phyloP scores from a whole-genome alignment of 176 grass and related monocot genomes.

The Canna indica region DNA sequence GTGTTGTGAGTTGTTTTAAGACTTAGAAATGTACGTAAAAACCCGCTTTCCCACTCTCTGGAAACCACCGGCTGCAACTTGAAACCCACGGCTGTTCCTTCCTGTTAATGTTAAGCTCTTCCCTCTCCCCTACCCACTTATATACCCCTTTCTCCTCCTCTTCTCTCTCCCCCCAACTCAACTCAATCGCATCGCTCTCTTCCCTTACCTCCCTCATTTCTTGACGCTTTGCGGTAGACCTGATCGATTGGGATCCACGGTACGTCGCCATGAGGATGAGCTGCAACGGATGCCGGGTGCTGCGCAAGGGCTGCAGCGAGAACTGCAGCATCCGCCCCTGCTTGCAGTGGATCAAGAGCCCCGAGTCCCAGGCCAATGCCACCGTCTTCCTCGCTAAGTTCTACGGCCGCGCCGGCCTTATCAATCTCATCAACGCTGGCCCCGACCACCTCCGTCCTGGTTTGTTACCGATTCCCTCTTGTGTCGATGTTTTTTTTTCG shows the following conservation, averaged over 20 bases:
- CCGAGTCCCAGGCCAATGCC: conserved; percentile 3
- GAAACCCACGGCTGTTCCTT: neutral
- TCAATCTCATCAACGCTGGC: conserved; percentile 1
- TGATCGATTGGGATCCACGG: no score
- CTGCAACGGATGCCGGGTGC: conserved; percentile 1
- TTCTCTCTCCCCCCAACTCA: neutral
- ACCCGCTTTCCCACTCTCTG: conserved; percentile 4
- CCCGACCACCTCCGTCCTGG: conserved; percentile 4
- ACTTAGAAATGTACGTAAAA: neutral
- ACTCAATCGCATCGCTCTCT: neutral
- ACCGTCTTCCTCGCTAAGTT: conserved; percentile 11
- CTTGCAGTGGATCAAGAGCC: conserved; percentile 4
- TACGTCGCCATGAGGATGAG: conserved; percentile 1
- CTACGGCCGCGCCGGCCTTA: conserved; percentile 10
- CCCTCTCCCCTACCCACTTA: neutral
- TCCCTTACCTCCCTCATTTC: no score
- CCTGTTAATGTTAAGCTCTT: neutral
- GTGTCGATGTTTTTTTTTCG: no score
- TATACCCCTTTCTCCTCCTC: neutral
- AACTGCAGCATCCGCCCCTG: neutral
- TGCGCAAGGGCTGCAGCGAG: conserved; percentile 4
- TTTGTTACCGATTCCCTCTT: neutral
- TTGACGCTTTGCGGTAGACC: no score
- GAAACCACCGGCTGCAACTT: neutral
- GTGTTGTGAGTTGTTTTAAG: no score